These are phyloP conservation scores for Kwoniella europaea DNA, from an alignment of 768 basidiomycete species.

Conservation along the genomic window DNA sequence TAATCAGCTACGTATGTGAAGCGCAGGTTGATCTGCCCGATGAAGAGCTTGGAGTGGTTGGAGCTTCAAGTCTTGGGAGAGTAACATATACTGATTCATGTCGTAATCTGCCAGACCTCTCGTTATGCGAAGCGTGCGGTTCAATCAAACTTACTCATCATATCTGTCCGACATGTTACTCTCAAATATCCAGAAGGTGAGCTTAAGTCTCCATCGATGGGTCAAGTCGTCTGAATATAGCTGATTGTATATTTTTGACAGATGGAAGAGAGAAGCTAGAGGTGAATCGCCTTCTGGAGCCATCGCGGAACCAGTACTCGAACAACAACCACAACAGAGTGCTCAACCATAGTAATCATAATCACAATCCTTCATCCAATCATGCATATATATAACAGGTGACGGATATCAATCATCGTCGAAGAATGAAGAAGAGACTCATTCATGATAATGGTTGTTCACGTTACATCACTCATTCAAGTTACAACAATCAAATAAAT, in stretches of 20 bases:
- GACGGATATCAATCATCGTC: too few relatives aligned
- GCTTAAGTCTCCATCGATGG: constrained; percentile 10
- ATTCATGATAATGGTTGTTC: not conserved
- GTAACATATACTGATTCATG: constrained; percentile 4
- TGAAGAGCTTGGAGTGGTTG: not conserved
- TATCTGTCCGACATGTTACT: constrained; percentile 81
- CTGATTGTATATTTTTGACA: constrained; percentile 19
- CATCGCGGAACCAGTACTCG: constrained; percentile 1
- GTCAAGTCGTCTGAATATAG: not conserved
- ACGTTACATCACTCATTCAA: too few relatives aligned
- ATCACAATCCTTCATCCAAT: too few relatives aligned
- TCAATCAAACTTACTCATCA: constrained; percentile 85
- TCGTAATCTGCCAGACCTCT: constrained; percentile 68
- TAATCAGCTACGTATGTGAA: not conserved
- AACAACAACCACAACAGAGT: constrained; percentile 14
- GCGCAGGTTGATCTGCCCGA: not conserved
- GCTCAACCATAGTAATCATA: constrained; percentile 15
- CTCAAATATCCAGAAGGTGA: constrained; percentile 68
- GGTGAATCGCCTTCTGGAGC: constrained; percentile 15
- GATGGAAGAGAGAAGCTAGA: constrained; percentile 48
- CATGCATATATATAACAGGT: too few relatives aligned
- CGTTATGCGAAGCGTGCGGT: constrained; percentile 88
- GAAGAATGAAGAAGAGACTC: not conserved
- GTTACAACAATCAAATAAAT: too few relatives aligned
- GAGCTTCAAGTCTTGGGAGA: too few relatives aligned